Conservation (phyloP, 148 eudicot genomes). For the Gaultheria prostrata region DNA sequence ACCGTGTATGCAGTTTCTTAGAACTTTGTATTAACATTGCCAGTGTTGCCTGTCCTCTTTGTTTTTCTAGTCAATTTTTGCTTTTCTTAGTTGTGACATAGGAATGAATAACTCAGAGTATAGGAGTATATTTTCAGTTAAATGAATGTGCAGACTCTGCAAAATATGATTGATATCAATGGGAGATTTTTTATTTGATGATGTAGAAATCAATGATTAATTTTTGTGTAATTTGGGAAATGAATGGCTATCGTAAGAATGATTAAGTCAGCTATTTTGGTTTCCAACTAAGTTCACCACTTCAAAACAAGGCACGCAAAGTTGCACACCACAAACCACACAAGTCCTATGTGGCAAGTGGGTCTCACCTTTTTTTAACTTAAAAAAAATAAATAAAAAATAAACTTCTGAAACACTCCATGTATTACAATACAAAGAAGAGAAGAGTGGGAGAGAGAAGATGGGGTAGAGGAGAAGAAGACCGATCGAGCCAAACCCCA, state of each 20-base stretch:
- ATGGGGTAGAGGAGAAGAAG: too few species aligned
- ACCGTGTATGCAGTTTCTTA: background rate
- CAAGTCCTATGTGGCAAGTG: too few species aligned
- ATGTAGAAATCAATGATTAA: too few species aligned
- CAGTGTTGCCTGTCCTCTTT: background rate
- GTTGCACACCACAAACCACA: too few species aligned
- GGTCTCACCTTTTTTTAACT: too few species aligned
- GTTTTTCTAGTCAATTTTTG: background rate
- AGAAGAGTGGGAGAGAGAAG: too few species aligned
- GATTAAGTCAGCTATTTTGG: background rate
- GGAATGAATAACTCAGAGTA: background rate
- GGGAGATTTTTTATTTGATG: background rate
- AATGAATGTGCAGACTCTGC: background rate
- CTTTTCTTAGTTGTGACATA: background rate
- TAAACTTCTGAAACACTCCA: too few species aligned
- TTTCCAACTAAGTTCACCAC: background rate
- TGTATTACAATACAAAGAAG: too few species aligned
- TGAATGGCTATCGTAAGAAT: background rate
- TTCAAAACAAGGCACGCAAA: too few species aligned
- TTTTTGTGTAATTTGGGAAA: background rate
- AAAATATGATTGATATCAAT: background rate
- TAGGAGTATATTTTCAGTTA: background rate
- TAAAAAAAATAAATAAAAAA: too few species aligned
- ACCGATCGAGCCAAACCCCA: too few species aligned
- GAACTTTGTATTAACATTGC: background rate